Evolutionary conservation across 1,139 yeast species (phyloP).

Genomic region (Hansenula lynferdii): DNA sequence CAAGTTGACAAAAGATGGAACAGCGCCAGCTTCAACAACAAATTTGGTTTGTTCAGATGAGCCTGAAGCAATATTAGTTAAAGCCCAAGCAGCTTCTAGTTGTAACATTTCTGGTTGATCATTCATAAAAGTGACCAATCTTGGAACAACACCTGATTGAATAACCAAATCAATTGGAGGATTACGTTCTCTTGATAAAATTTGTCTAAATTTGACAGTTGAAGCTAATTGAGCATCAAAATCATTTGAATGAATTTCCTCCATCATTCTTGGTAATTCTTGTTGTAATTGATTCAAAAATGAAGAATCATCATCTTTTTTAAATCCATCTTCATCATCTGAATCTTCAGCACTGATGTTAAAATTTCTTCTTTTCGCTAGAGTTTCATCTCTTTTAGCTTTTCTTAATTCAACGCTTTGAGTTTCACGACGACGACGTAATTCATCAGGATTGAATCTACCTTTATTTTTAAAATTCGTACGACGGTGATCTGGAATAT

Average conservation of each 20-base stretch:
- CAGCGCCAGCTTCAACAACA: slow-evolving; percentile 92
- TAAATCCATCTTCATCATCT: slow-evolving; percentile 36
- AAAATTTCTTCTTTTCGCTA: slow-evolving; percentile 88
- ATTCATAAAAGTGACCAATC: slow-evolving; percentile 80
- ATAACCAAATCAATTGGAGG: slow-evolving; percentile 98
- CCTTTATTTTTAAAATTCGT: slow-evolving; percentile 95
- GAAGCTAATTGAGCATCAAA: slow-evolving; percentile 83
- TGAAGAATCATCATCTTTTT: slow-evolving; percentile 31
- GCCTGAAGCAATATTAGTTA: slow-evolving; percentile 98
- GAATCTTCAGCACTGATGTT: slow-evolving; percentile 41
- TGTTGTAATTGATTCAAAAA: slow-evolving; percentile 50
- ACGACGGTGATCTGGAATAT: slow-evolving; percentile 96
- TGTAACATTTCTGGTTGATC: slow-evolving; percentile 85
- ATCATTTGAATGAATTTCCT: slow-evolving; percentile 70
- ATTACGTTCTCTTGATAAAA: slow-evolving; percentile 87
- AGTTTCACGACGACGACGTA: slow-evolving; percentile 96
- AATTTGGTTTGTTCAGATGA: slow-evolving; percentile 82
- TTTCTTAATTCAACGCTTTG: slow-evolving; percentile 96
- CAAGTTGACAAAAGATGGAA: slow-evolving; percentile 82
- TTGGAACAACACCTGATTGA: slow-evolving; percentile 88
- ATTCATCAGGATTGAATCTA: slow-evolving; percentile 91
- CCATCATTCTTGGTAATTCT: slow-evolving; percentile 84
- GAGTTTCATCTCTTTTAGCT: slow-evolving; percentile 92
- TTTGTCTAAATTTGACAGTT: slow-evolving; percentile 89
- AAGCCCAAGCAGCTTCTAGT: slow-evolving; percentile 98